phyloP scores from a whole-genome alignment of 139 green algal genomes.

The Tetraselmis chui region DNA sequence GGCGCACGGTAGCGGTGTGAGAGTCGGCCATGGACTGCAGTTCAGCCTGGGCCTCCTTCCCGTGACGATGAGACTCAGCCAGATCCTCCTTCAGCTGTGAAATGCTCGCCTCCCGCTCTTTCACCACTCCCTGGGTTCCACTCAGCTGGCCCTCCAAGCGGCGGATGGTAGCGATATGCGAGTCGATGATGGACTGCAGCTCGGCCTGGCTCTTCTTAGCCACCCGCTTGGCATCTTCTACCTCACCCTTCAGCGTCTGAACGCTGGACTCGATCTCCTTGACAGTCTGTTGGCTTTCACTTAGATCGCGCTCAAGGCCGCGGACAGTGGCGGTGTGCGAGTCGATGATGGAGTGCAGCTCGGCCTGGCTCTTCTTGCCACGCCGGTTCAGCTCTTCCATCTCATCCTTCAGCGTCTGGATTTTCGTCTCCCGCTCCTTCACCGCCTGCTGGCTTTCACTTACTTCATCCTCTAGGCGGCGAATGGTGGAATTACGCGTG shows the following conservation, averaged over 20 bases:
- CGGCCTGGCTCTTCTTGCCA: background rate
- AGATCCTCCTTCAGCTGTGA: background rate
- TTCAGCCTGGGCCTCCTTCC: background rate
- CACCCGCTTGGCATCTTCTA: background rate
- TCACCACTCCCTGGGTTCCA: background rate
- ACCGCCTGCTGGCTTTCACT: background rate
- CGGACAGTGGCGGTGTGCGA: background rate
- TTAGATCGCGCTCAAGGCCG: background rate
- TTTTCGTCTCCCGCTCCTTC: background rate
- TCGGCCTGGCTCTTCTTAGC: background rate
- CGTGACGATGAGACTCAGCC: background rate
- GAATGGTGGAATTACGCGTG: background rate
- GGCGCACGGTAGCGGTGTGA: background rate
- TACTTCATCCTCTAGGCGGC: background rate
- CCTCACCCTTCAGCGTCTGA: background rate
- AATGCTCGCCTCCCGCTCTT: background rate
- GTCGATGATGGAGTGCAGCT: background rate
- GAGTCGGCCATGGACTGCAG: background rate
- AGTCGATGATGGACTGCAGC: background rate
- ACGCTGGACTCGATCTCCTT: background rate
- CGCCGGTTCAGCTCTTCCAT: background rate
- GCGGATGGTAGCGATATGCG: background rate
- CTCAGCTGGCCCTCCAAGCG: background rate
- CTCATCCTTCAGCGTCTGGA: background rate
- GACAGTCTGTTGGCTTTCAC: background rate